phyloP scores from a whole-genome alignment of 176 grass and related monocot species.

The Cenchrus purpureus region DNA sequence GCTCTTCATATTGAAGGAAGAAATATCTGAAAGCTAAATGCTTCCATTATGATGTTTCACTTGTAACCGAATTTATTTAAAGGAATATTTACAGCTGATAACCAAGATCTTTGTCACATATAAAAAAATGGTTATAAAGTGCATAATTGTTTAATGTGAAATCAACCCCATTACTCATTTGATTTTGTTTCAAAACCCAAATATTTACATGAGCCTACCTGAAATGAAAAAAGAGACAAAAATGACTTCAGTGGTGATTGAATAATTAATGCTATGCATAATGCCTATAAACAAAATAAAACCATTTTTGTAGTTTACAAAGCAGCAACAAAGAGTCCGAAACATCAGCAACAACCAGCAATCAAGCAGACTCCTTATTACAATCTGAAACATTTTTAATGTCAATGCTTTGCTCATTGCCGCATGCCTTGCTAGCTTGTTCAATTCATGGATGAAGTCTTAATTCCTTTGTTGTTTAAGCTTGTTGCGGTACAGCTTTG shows the following conservation, averaged over 20 bases:
- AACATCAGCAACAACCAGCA: not conserved
- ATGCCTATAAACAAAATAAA: not conserved
- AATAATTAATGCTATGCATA: not conserved
- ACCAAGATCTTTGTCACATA: not conserved
- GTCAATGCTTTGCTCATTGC: no score
- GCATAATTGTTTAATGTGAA: not conserved
- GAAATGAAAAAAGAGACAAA: not conserved
- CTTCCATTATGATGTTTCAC: not conserved
- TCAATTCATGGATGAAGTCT: no score
- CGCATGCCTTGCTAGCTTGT: no score
- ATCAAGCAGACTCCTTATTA: no score
- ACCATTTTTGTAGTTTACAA: not conserved
- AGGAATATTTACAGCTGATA: not conserved
- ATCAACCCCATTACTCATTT: not conserved
- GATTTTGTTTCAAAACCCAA: not conserved
- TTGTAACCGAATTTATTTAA: not conserved
- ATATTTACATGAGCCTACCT: not conserved
- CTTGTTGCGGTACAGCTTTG: no score
- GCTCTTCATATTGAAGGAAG: not conserved
- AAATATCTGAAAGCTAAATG: constrained; percentile 7
- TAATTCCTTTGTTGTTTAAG: no score
- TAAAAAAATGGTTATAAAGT: constrained; percentile 4
- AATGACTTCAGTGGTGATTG: not conserved
- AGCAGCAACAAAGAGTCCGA: not conserved
- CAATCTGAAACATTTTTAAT: no score